Conservation (phyloP, 192 early-diverging fungal species). For the Backusella circina region DNA sequence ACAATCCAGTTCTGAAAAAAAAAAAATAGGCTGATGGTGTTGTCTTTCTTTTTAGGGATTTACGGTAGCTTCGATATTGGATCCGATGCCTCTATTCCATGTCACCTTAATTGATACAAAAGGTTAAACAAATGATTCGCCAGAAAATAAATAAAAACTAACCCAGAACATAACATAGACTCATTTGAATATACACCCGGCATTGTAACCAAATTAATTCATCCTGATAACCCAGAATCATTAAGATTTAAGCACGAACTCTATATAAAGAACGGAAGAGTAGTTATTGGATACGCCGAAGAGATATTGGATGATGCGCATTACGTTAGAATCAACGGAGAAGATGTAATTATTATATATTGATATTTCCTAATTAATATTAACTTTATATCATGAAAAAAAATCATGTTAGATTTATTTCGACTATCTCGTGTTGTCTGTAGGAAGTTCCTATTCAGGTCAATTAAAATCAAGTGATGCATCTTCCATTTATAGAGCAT, state of each 20-base stretch:
- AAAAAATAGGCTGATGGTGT: neutral
- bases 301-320: slow-evolving; percentile 11
- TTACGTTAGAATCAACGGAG: slow-evolving; percentile 20
- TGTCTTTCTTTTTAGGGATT: slow-evolving; percentile 19
- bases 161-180: slow-evolving; percentile 8
- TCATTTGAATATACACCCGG: slow-evolving; percentile 38
- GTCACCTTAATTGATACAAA: slow-evolving; percentile 34
- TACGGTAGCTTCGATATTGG: slow-evolving; percentile 29
- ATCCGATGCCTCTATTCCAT: slow-evolving; percentile 32
- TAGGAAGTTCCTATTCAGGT: slow-evolving; percentile 27
- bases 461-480: slow-evolving; percentile 30
- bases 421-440: slow-evolving; percentile 34
- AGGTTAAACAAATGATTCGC: slow-evolving; percentile 9
- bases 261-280: slow-evolving; percentile 29
- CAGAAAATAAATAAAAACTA: neutral
- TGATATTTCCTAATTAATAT: neutral
- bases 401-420: slow-evolving; percentile 20
- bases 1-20: neutral
- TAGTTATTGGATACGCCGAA: slow-evolving; percentile 30
- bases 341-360: slow-evolving; percentile 9
- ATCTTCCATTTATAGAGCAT: slow-evolving; percentile 23
- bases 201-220: slow-evolving; percentile 17
- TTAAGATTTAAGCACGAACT: slow-evolving; percentile 23
- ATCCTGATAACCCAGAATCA: slow-evolving; percentile 7
- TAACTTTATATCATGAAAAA: neutral